These are phyloP conservation scores for Suillus cothurnatus DNA, from an alignment of 768 basidiomycete genomes.

Conservation along the genomic window DNA sequence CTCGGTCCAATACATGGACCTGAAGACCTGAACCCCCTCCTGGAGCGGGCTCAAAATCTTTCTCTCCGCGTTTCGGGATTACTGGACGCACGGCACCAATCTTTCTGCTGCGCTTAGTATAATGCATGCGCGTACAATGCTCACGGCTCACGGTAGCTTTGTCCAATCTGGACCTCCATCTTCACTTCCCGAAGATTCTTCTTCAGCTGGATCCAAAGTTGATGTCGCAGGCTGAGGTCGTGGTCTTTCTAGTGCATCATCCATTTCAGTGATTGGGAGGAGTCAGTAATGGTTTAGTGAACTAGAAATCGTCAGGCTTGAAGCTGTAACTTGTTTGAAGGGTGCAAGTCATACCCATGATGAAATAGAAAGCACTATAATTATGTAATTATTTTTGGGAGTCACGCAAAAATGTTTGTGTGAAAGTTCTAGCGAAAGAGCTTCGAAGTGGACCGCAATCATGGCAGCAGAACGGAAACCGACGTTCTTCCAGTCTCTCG, in stretches of 20 bases:
- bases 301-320: not conserved
- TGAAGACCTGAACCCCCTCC: conserved; percentile 74
- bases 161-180: conserved; percentile 85
- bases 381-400: not conserved
- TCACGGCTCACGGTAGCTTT: conserved; percentile 57
- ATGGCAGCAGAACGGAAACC: conserved; percentile 38
- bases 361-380: not conserved
- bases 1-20: conserved; percentile 74
- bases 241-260: conserved; percentile 58
- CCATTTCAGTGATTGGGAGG: conserved; percentile 43
- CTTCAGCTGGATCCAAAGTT: conserved; percentile 37
- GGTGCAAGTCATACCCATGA: not conserved
- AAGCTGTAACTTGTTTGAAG: not conserved
- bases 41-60: conserved; percentile 88
- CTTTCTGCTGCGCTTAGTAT: conserved; percentile 18
- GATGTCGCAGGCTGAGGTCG: conserved; percentile 16
- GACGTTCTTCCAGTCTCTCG: conserved; percentile 47
- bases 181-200: conserved; percentile 68
- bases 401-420: not conserved
- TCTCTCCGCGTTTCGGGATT: conserved; percentile 96
- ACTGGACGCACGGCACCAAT: conserved; percentile 51
- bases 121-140: conserved; percentile 12
- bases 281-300: not conserved
- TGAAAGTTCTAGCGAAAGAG: not conserved
- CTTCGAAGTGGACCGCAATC: conserved; percentile 17